These are phyloP conservation scores for Alternaria panax DNA, from an alignment of 2,329 filamentous ascomycete species.

Conservation along the genomic window DNA sequence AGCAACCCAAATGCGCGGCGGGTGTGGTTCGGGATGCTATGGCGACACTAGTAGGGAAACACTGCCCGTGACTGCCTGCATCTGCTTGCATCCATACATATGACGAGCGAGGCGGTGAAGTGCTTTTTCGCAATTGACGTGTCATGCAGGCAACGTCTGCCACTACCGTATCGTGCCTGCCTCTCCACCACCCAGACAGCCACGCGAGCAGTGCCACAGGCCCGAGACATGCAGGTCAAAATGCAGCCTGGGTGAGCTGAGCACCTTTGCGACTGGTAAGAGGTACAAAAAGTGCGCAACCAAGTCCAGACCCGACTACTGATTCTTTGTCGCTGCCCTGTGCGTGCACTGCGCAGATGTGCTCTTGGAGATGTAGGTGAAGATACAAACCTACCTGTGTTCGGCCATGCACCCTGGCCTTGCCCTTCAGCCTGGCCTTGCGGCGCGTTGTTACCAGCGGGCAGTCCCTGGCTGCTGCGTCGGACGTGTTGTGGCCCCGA, in stretches of 20 bases:
- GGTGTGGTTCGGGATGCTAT: constrained; percentile 7
- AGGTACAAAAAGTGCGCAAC: constrained; percentile 3
- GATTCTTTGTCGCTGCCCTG: neutral
- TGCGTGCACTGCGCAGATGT: neutral
- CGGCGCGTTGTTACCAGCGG: constrained; percentile 39
- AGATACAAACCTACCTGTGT: constrained; percentile 46
- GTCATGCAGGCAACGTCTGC: constrained; percentile 21
- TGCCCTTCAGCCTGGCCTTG: constrained; percentile 44
- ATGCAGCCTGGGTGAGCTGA: constrained; percentile 2
- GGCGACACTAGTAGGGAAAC: constrained; percentile 5
- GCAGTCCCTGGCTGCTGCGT: constrained; percentile 51
- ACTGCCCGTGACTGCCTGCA: constrained; percentile 12
- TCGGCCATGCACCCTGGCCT: constrained; percentile 44
- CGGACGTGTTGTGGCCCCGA: constrained; percentile 46
- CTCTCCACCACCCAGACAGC: constrained; percentile 13
- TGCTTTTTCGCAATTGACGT: constrained; percentile 25
- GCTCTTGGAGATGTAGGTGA: constrained; percentile 1
- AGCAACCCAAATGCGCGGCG: constrained; percentile 7
- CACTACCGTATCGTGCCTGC: constrained; percentile 11
- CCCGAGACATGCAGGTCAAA: constrained; percentile 17
- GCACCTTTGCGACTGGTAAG: neutral
- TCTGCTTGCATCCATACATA: constrained; percentile 6
- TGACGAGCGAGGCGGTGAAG: constrained; percentile 9
- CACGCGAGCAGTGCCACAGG: constrained; percentile 29
- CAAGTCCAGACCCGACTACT: neutral